A percentile compares a stretch with the other conserved stretches of the same genome.
Conservation (phyloP, 2,329 filamentous ascomycete species). For the Trichoderma brevicompactum region DNA sequence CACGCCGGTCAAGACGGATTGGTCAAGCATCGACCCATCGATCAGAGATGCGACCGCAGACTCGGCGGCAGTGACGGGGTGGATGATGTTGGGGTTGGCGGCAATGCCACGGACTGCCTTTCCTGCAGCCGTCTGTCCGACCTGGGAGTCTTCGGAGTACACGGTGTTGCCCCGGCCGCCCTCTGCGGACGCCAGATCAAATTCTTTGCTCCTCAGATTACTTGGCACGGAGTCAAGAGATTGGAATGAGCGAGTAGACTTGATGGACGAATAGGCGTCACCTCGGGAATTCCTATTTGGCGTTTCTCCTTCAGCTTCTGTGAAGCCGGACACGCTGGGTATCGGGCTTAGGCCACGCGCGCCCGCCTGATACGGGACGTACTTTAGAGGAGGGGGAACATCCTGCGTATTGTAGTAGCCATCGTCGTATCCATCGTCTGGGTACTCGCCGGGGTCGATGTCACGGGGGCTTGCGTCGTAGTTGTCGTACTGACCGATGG, state of each 20-base stretch:
- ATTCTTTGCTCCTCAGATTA: slow-evolving; percentile 54
- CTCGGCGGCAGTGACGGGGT: slow-evolving; percentile 74
- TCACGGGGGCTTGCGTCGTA: slow-evolving; percentile 41
- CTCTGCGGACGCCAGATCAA: slow-evolving; percentile 59
- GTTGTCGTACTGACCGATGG: slow-evolving; percentile 51
- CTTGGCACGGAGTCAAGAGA: slow-evolving; percentile 44
- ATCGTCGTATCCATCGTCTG: slow-evolving; percentile 48
- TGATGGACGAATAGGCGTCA: slow-evolving; percentile 65
- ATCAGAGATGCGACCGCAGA: slow-evolving; percentile 87
- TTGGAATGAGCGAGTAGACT: slow-evolving; percentile 50
- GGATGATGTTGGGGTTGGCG: slow-evolving; percentile 76
- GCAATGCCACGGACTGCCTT: slow-evolving; percentile 73
- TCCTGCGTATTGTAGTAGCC: slow-evolving; percentile 64
- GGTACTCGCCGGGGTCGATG: slow-evolving; percentile 44
- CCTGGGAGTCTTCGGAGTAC: slow-evolving; percentile 58
- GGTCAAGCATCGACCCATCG: slow-evolving; percentile 71
- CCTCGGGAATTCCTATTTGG: slow-evolving; percentile 54
- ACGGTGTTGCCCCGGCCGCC: slow-evolving; percentile 60
- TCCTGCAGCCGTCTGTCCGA: slow-evolving; percentile 64
- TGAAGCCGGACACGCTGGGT: slow-evolving; percentile 88
- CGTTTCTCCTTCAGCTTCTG: slow-evolving; percentile 66
- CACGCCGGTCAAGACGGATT: slow-evolving; percentile 69
- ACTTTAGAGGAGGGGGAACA: slow-evolving; percentile 66
- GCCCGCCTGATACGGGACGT: slow-evolving; percentile 70
- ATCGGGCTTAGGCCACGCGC: slow-evolving; percentile 82